Conservation (phyloP, 768 basidiomycete genomes). For the Saitozyma podzolica region DNA sequence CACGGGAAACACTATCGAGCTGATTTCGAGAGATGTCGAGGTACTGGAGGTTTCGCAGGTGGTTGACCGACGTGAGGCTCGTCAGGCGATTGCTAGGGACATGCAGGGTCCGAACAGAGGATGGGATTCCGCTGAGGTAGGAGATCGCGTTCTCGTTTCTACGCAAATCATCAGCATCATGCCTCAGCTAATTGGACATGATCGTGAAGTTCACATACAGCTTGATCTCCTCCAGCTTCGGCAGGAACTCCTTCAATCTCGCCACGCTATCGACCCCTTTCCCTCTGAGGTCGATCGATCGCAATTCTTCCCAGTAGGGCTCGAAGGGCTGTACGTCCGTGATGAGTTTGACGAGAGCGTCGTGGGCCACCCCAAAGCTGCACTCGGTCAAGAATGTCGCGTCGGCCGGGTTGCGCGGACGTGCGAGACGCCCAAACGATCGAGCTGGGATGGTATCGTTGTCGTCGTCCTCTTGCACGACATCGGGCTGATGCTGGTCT, state of each 20-base stretch:
- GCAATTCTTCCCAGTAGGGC: constrained; percentile 86
- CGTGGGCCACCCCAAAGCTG: constrained; percentile 92
- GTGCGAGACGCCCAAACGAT: constrained; percentile 14
- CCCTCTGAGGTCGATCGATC: constrained; percentile 68
- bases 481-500: neutral
- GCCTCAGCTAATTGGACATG: constrained; percentile 64
- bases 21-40: constrained; percentile 90
- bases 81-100: constrained; percentile 65
- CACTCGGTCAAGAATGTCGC: constrained; percentile 89
- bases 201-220: constrained; percentile 63
- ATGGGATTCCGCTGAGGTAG: constrained; percentile 56
- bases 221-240: constrained; percentile 65
- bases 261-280: constrained; percentile 79
- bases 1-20: constrained; percentile 81
- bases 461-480: neutral
- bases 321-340: constrained; percentile 94
- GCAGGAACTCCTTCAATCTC: constrained; percentile 84
- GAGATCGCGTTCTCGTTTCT: constrained; percentile 53
- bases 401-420: constrained; percentile 44
- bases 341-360: constrained; percentile 83
- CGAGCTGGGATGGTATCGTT: constrained; percentile 11
- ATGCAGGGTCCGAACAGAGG: constrained; percentile 50
- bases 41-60: constrained; percentile 79
- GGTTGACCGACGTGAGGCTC: constrained; percentile 80
- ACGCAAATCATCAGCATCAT: constrained; percentile 14